Percentiles rank a stretch among this genome's conserved stretches.
phyloP scores from a whole-genome alignment of 257 asterid genomes.

The Plantago ovata region DNA sequence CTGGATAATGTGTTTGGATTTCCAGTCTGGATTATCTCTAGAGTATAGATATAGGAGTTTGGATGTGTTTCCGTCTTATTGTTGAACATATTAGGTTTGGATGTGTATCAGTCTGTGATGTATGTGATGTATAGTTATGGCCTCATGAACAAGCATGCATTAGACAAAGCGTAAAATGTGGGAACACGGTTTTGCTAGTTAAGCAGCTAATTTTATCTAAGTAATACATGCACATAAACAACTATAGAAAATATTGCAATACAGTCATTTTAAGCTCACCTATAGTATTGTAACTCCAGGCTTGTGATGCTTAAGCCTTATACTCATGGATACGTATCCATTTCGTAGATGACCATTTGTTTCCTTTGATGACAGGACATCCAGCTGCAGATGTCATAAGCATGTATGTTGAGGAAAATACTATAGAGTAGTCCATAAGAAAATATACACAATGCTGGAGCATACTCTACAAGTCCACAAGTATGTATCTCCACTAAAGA shows the following conservation, averaged over 20 bases:
- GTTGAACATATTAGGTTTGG: no score
- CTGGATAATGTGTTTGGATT: background rate
- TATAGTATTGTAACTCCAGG: background rate
- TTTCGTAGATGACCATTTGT: constrained; percentile 97
- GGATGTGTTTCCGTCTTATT: no score
- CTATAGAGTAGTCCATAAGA: constrained; percentile 8
- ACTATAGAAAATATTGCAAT: constrained; percentile 7
- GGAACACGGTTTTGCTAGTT: no score
- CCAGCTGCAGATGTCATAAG: constrained; percentile 54
- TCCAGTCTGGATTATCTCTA: background rate
- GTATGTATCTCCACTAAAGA: no score
- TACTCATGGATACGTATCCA: constrained; percentile 88
- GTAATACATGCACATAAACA: constrained; percentile 2
- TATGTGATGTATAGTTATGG: no score
- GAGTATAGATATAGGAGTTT: background rate
- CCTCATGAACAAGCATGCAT: no score
- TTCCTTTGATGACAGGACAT: constrained; percentile 86
- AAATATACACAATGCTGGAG: background rate
- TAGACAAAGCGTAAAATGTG: no score
- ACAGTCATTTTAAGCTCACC: constrained; percentile 37
- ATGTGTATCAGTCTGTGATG: no score
- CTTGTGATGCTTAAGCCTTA: constrained; percentile 33
- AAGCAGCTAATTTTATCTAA: background rate
- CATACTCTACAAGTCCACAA: background rate
- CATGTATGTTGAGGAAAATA: constrained; percentile 7